Percentiles rank a stretch among this genome's conserved stretches.
phyloP scores from a whole-genome alignment of 1,284 basidiomycete species.

The Rhodotorula sp. region DNA sequence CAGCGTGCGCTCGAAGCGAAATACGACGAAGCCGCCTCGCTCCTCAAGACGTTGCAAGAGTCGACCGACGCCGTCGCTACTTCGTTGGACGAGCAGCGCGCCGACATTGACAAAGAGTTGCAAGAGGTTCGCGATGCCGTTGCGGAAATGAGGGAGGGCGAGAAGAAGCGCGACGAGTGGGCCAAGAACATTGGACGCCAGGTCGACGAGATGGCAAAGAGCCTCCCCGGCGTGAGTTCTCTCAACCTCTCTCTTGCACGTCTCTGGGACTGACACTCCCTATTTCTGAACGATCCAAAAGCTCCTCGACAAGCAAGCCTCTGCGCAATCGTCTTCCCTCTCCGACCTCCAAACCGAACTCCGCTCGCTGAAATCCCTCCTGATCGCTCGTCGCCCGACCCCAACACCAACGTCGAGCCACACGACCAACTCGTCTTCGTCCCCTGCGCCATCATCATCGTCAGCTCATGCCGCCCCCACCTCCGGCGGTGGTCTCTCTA shows the following conservation, averaged over 20 bases:
- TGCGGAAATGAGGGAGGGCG: slow-evolving; percentile 72
- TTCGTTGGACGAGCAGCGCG: slow-evolving; percentile 69
- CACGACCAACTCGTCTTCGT: background rate
- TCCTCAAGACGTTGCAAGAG: slow-evolving; percentile 55
- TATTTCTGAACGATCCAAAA: slow-evolving; percentile 46
- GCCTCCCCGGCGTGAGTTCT: slow-evolving; percentile 75
- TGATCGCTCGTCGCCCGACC: slow-evolving; percentile 52
- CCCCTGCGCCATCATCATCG: background rate
- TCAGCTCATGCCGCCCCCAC: too few species aligned
- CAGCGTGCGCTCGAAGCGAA: slow-evolving; percentile 79
- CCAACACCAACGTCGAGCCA: slow-evolving; percentile 48
- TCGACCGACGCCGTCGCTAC: slow-evolving; percentile 70
- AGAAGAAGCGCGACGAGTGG: slow-evolving; percentile 71
- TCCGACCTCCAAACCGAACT: slow-evolving; percentile 88
- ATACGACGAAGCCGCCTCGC: slow-evolving; percentile 82
- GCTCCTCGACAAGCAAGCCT: slow-evolving; percentile 94
- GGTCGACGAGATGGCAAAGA: slow-evolving; percentile 83
- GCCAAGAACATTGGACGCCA: slow-evolving; percentile 80
- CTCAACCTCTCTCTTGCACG: background rate
- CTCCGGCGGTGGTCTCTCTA: background rate
- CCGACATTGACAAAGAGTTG: slow-evolving; percentile 77
- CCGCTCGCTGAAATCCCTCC: slow-evolving; percentile 86
- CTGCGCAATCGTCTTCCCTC: slow-evolving; percentile 62
- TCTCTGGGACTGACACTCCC: background rate
- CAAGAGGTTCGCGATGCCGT: slow-evolving; percentile 74